A percentile compares a stretch with the other conserved stretches of the same genome.
Evolutionary conservation across 2,329 filamentous ascomycete genomes (phyloP).

Genomic region (Elsinoe perseae): DNA sequence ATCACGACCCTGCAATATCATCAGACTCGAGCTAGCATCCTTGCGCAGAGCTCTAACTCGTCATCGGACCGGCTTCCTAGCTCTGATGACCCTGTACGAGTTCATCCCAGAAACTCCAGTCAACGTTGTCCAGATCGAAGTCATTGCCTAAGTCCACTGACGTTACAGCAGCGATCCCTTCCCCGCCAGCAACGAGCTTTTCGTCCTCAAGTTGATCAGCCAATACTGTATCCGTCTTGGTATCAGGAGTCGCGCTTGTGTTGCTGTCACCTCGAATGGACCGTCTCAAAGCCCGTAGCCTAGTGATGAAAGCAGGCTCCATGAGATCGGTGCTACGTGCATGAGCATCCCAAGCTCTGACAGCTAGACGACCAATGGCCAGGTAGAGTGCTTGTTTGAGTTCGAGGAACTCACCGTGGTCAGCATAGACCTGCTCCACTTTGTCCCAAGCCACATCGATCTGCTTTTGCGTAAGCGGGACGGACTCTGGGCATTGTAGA

Average conservation of each 20-base stretch:
- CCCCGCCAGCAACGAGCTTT: not conserved
- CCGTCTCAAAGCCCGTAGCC: conserved; percentile 10
- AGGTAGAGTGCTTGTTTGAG: conserved; percentile 35
- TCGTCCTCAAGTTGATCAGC: not conserved
- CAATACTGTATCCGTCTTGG: not conserved
- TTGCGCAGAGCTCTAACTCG: too few relatives aligned
- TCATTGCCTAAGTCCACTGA: conserved; percentile 11
- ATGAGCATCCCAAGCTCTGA: conserved; percentile 39
- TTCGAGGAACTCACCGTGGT: conserved; percentile 36
- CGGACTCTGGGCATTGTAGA: conserved; percentile 22
- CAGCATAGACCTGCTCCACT: conserved; percentile 37
- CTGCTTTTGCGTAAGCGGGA: conserved; percentile 21
- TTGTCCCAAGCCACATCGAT: conserved; percentile 39
- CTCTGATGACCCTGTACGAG: conserved; percentile 19
- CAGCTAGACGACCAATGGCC: conserved; percentile 36
- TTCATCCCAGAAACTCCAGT: conserved; percentile 24
- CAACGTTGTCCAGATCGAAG: conserved; percentile 19
- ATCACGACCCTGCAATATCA: not conserved
- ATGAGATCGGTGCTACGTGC: not conserved
- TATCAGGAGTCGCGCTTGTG: not conserved
- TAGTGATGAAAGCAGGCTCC: conserved; percentile 20
- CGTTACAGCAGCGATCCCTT: not conserved
- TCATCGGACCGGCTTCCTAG: not conserved
- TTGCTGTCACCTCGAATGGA: not conserved
- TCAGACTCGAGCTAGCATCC: too few relatives aligned